Percentiles rank a stretch among this genome's conserved stretches.
Evolutionary conservation across 352 stramenopile genomes (phyloP).

Genomic region (Elongisporangium senticosum): DNA sequence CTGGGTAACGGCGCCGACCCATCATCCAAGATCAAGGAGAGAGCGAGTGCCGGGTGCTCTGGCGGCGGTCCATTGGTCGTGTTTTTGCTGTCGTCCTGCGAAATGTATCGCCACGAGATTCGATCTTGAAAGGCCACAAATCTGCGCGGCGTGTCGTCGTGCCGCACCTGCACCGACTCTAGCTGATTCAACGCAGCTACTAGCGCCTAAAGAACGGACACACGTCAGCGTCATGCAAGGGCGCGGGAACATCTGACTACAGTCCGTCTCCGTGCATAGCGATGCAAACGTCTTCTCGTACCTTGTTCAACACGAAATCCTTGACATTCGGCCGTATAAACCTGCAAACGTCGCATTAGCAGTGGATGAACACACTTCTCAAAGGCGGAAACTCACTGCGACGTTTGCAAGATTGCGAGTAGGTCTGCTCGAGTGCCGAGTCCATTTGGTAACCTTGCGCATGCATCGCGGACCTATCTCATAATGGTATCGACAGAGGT

Average conservation of each 20-base stretch:
- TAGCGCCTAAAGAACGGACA: background rate
- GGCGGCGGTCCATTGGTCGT: background rate
- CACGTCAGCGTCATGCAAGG: background rate
- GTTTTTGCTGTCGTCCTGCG: background rate
- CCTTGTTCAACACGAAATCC: background rate
- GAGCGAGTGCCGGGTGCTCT: background rate
- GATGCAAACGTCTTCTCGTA: background rate
- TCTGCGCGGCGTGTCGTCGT: background rate
- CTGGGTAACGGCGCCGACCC: background rate
- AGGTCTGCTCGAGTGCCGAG: background rate
- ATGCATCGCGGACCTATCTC: background rate
- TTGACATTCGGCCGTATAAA: background rate
- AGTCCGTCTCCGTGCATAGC: background rate
- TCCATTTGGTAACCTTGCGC: background rate
- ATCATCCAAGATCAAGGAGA: background rate
- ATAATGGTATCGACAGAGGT: too few species aligned
- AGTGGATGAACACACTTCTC: too few species aligned
- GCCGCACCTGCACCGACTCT: background rate
- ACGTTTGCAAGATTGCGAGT: background rate
- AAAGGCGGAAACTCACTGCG: background rate
- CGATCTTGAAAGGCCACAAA: background rate
- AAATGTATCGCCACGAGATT: background rate
- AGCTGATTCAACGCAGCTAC: background rate
- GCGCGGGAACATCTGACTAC: background rate
- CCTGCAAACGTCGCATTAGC: background rate